phyloP scores from a whole-genome alignment of 495 filamentous ascomycete species.

The Podospora pseudoanserina region DNA sequence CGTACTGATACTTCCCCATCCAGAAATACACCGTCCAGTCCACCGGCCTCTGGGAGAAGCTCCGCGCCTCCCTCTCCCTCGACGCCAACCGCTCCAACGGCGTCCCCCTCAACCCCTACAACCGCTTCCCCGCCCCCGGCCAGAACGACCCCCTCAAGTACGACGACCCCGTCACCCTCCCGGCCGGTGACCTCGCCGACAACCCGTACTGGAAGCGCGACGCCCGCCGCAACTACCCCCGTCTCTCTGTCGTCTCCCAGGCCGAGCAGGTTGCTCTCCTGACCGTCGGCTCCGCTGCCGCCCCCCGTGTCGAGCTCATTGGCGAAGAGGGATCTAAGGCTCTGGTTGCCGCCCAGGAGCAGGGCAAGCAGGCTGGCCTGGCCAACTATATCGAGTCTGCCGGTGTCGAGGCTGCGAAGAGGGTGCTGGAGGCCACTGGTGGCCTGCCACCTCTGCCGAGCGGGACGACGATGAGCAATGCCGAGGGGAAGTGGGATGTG shows the following conservation, averaged over 20 bases:
- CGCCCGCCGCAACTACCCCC: conserved; percentile 78
- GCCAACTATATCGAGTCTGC: conserved; percentile 67
- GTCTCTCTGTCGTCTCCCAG: conserved; percentile 73
- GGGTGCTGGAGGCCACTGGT: conserved; percentile 58
- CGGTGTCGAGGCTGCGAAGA: conserved; percentile 55
- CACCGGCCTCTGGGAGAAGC: conserved; percentile 78
- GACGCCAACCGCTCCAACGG: conserved; percentile 89
- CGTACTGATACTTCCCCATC: not conserved
- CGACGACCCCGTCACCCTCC: conserved; percentile 84
- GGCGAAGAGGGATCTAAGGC: conserved; percentile 81
- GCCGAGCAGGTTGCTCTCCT: conserved; percentile 81
- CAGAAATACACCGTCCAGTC: conserved; percentile 99
- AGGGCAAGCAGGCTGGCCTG: conserved; percentile 65
- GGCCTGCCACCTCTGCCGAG: conserved; percentile 82
- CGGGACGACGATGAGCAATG: conserved; percentile 46
- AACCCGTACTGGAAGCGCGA: conserved; percentile 99
- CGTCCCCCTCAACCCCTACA: conserved; percentile 88
- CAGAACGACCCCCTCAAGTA: conserved; percentile 70
- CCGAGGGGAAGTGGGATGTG: conserved; percentile 45
- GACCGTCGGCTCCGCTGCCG: conserved; percentile 75
- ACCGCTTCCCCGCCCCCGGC: conserved; percentile 83
- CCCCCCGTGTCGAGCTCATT: conserved; percentile 75
- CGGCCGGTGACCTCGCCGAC: conserved; percentile 92
- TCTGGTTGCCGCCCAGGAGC: conserved; percentile 72
- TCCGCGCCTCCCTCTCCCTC: conserved; percentile 73